These are phyloP conservation scores for Mycena epipterygia DNA, from an alignment of 768 basidiomycete genomes.

Conservation along the genomic window DNA sequence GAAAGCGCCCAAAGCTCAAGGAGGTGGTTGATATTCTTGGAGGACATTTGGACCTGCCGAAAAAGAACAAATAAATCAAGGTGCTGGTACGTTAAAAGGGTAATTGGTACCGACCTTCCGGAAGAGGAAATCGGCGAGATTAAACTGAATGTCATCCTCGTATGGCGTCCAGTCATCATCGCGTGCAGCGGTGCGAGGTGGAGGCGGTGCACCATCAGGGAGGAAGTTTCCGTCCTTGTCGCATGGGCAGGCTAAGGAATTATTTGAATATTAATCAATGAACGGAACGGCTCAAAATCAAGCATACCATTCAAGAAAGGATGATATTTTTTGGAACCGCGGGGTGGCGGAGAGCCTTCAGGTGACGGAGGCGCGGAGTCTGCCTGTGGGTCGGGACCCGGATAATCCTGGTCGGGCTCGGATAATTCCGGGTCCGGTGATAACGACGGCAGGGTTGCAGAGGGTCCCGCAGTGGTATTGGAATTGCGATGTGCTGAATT, in stretches of 20 bases:
- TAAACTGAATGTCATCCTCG: slow-evolving; percentile 31
- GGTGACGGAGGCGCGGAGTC: too few species aligned
- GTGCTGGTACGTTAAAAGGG: too few species aligned
- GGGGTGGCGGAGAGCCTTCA: too few species aligned
- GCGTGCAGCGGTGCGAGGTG: too few species aligned
- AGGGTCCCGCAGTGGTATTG: too few species aligned
- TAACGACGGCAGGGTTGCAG: too few species aligned
- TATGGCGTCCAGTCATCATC: too few species aligned
- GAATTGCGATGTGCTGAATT: neutral
- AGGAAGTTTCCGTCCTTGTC: slow-evolving; percentile 22
- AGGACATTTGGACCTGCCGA: neutral
- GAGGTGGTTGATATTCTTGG: too few species aligned
- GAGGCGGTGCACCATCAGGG: too few species aligned
- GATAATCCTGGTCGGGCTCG: neutral
- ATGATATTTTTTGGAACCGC: neutral
- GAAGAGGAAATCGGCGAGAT: slow-evolving; percentile 39
- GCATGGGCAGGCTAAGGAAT: slow-evolving; percentile 29
- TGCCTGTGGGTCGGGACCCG: neutral
- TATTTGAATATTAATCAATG: neutral
- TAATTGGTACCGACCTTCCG: neutral
- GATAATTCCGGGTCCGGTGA: neutral
- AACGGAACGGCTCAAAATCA: too few species aligned
- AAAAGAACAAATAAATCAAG: neutral
- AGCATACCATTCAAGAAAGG: neutral
- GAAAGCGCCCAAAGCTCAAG: too few species aligned